Conservation (phyloP, 257 asterid species). For the Anisodus tanguticus region DNA sequence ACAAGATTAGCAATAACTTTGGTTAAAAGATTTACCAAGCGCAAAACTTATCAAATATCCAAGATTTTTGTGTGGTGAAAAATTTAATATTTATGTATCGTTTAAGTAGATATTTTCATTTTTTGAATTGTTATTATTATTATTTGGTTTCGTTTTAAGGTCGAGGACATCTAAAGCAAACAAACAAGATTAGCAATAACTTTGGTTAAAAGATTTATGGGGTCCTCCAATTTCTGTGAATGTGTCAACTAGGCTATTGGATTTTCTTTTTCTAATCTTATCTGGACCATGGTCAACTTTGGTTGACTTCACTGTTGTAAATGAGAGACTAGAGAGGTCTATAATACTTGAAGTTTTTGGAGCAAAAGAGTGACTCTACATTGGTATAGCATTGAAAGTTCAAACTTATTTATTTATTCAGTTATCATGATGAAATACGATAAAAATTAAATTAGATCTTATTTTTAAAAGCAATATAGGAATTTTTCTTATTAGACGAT, state of each 20-base stretch:
- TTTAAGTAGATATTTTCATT: too few relatives aligned
- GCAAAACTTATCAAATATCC: too few relatives aligned
- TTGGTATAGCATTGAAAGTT: background rate
- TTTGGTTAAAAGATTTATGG: conserved; percentile 2
- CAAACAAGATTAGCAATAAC: conserved; percentile 2
- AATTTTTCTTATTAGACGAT: background rate
- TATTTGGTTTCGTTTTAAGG: too few relatives aligned
- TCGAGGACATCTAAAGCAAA: background rate
- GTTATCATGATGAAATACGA: too few relatives aligned
- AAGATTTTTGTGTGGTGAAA: too few relatives aligned
- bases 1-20: background rate
- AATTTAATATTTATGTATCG: too few relatives aligned
- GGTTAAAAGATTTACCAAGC: background rate
- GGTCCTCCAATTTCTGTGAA: background rate
- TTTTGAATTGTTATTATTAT: too few relatives aligned
- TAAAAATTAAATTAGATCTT: too few relatives aligned
- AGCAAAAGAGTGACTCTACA: background rate
- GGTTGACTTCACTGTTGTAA: background rate
- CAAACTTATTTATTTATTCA: too few relatives aligned
- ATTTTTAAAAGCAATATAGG: too few relatives aligned
- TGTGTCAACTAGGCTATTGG: background rate
- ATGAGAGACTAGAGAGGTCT: background rate
- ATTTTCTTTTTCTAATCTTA: background rate
- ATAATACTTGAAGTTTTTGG: background rate
- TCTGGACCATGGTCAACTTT: background rate